These are phyloP conservation scores for Clitopilus hobsonii DNA, from an alignment of 768 basidiomycete species.

Conservation along the genomic window DNA sequence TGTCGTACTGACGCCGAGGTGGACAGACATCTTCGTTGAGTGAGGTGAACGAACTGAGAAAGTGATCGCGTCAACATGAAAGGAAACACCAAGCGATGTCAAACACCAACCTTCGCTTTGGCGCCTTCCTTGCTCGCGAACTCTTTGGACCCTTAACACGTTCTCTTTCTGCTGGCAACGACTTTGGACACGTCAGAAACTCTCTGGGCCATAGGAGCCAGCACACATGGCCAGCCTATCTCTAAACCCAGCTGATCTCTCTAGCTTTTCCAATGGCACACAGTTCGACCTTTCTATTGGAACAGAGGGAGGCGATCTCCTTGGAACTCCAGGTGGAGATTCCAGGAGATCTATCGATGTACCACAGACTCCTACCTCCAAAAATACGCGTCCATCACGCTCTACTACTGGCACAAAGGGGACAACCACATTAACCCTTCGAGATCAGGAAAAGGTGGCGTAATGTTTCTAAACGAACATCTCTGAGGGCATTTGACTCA, in stretches of 20 bases:
- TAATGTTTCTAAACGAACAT: neutral
- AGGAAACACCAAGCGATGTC: neutral
- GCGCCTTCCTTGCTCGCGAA: too few relatives aligned
- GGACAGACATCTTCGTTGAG: conserved; percentile 2
- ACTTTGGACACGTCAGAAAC: too few relatives aligned
- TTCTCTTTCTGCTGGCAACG: neutral
- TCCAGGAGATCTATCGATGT: conserved; percentile 31
- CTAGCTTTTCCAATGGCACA: conserved; percentile 36
- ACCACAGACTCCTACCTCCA: conserved; percentile 43
- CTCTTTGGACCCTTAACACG: neutral
- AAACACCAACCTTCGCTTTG: too few relatives aligned
- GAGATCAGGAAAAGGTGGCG: conserved; percentile 92
- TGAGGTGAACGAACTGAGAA: conserved; percentile 8
- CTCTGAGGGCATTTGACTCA: neutral
- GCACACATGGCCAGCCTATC: neutral
- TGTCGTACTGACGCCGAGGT: neutral
- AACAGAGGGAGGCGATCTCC: conserved; percentile 45
- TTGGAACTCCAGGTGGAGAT: conserved; percentile 52
- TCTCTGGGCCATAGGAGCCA: too few relatives aligned
- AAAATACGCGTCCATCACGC: conserved; percentile 36
- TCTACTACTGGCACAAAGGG: conserved; percentile 36
- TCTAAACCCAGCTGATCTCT: conserved; percentile 27
- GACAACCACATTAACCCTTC: conserved; percentile 61
- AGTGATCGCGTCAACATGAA: conserved; percentile 8
- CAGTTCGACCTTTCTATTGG: conserved; percentile 61